Base-by-base conservation (phyloP, 176 grass and related monocot species). In the Carex parvula region DNA sequence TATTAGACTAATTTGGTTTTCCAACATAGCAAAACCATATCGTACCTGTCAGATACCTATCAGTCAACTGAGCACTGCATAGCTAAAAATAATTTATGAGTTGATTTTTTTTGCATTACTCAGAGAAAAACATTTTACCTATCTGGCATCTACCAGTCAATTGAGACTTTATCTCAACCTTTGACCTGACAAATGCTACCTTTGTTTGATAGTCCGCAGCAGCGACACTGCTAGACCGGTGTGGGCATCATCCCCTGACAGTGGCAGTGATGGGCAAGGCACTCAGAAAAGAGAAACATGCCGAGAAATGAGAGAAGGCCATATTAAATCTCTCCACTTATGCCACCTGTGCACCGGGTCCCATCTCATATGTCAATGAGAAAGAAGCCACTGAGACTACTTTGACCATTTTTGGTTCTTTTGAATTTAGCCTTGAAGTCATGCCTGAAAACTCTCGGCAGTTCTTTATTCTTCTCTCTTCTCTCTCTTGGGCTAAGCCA, bases 221-320 rank as follows among this genome's bases (percentile, higher is more conserved):
- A 87, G 84, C 90, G 2, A 71, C 41, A 29, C 81, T 94, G 82
- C 79, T 94, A 52, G 90, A 94, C 3, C 73, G 90, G 33, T 89
- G 90, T 64, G 93, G 93, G 30, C 93, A 94, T 52, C 88, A 94
- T 79, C 93, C 93, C 64, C 93, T 94, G 80, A 94, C 93, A 53
- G 90, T 94, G 86, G 93, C 93, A 44, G 93, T 94, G 82, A 87
- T 94, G 88, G 90, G 90, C 53, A 92, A 94, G 90, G 90, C 93
- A 83, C 88, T 94, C n/a, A 92, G 93, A 74, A 90, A 92, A 85
- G 93, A 94, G 72, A 94, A 81, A 30, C 88, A 85, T 87, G 81
- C 63, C 13, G 90, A 89, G 72, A 94, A 94, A 89, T 94, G 93
- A 90, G 88, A 92, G 76, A 90, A 87, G 78, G 93, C 93, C 24